phyloP scores from a whole-genome alignment of 129 eudicot species.

The Flaveria robusta region DNA sequence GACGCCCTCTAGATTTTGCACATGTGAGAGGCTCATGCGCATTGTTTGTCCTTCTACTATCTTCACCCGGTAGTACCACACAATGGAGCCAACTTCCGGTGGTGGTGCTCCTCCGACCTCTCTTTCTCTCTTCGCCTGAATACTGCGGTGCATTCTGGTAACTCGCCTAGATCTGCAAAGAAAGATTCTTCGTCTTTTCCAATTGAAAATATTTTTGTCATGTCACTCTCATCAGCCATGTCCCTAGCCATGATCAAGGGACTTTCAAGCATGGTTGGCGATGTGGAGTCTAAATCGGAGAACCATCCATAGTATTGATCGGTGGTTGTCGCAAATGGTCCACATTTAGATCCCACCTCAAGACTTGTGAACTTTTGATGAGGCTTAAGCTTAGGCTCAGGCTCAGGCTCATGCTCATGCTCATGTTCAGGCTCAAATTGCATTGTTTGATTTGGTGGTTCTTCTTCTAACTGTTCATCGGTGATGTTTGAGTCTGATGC shows the following conservation, averaged over 20 bases:
- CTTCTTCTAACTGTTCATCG: conserved; percentile 31
- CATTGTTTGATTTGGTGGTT: neutral
- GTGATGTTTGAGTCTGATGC: neutral
- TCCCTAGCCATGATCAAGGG: conserved; percentile 44
- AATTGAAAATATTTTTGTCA: conserved; percentile 54
- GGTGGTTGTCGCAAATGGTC: conserved; percentile 20
- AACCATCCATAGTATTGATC: conserved; percentile 56
- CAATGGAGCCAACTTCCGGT: conserved; percentile 45
- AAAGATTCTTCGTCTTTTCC: conserved; percentile 75
- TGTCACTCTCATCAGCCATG: conserved; percentile 40
- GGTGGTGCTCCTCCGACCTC: conserved; percentile 52
- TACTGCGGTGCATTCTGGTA: conserved; percentile 83
- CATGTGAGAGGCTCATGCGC: too few relatives aligned
- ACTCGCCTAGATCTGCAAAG: conserved; percentile 82
- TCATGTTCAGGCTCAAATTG: neutral
- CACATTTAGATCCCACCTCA: conserved; percentile 24
- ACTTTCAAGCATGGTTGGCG: conserved; percentile 64
- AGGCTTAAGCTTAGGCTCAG: too few relatives aligned
- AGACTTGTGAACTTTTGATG: conserved; percentile 39
- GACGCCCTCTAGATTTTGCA: too few relatives aligned
- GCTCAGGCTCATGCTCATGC: neutral
- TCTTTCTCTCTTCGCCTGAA: conserved; percentile 52
- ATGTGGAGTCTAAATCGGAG: conserved; percentile 51
- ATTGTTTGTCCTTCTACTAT: neutral
- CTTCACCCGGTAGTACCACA: conserved; percentile 48